These are phyloP conservation scores for Plenodomus biglobosus DNA, from an alignment of 2,329 filamentous ascomycete genomes.

Conservation along the genomic window DNA sequence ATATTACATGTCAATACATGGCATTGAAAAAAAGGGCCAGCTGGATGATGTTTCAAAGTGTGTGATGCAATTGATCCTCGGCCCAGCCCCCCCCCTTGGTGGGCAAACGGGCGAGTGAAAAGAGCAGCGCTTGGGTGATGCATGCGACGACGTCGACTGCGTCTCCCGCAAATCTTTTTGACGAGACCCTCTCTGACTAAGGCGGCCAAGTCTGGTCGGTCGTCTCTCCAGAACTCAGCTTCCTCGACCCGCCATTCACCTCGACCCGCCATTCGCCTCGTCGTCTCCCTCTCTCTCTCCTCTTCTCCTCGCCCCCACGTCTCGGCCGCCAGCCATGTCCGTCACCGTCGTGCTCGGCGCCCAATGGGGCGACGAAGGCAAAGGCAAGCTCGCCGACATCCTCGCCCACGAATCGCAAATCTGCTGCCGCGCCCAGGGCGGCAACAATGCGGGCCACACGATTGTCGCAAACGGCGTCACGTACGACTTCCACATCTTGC, in stretches of 20 bases:
- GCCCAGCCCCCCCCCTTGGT: no score
- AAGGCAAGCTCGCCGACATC: conserved; percentile 63
- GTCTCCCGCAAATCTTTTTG: background rate
- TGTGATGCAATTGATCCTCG: background rate
- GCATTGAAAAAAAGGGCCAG: no score
- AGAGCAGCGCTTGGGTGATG: no score
- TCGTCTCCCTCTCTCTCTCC: conserved; percentile 7
- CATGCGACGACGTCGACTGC: no score
- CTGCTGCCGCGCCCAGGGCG: conserved; percentile 61
- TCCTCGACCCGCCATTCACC: background rate
- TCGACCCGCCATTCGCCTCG: background rate
- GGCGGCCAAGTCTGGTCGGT: background rate
- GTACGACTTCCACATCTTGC: conserved; percentile 47
- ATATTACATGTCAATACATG: no score
- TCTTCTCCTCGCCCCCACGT: conserved; percentile 11
- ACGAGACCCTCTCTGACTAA: background rate
- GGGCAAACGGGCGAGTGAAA: no score
- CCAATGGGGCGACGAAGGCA: conserved; percentile 63
- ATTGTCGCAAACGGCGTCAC: conserved; percentile 52
- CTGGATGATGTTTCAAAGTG: no score
- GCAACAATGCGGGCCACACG: conserved; percentile 59
- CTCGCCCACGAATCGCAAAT: conserved; percentile 56
- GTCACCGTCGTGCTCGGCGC: conserved; percentile 61
- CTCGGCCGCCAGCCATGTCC: conserved; percentile 42
- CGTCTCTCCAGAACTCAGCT: background rate